Evolutionary conservation across 2,329 filamentous ascomycete species (phyloP).

Genomic region (Nothomitra cinnamomea): DNA sequence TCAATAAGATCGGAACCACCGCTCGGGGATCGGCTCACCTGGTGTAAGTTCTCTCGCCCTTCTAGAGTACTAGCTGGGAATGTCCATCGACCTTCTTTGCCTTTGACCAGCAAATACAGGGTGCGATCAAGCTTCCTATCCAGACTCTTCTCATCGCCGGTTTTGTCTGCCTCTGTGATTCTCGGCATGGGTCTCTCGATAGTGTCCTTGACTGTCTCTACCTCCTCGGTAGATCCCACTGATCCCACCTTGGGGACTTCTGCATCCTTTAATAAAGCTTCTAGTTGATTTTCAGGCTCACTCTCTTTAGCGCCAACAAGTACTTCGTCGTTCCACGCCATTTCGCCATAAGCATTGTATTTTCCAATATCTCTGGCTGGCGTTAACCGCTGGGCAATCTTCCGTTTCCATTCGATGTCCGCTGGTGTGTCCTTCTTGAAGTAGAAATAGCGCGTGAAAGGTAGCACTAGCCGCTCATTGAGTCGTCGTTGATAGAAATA

Average conservation of each 20-base stretch:
- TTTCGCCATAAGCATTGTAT: constrained; percentile 57
- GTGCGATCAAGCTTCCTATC: constrained; percentile 66
- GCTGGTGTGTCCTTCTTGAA: constrained; percentile 78
- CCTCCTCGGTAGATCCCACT: constrained; percentile 28
- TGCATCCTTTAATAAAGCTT: constrained; percentile 58
- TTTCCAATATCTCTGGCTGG: constrained; percentile 70
- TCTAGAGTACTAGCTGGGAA: constrained; percentile 61
- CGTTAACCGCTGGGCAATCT: constrained; percentile 58
- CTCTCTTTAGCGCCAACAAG: constrained; percentile 54
- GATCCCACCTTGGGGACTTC: constrained; percentile 46
- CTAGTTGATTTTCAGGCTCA: constrained; percentile 44
- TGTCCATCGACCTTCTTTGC: constrained; percentile 53
- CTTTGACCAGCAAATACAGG: constrained; percentile 73
- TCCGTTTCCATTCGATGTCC: constrained; percentile 79
- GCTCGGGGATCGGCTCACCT: constrained; percentile 40
- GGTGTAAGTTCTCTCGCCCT: constrained; percentile 59
- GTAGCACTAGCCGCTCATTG: constrained; percentile 76
- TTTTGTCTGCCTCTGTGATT: constrained; percentile 60
- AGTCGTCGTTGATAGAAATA: constrained; percentile 96
- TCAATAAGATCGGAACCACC: not conserved
- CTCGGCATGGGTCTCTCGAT: constrained; percentile 56
- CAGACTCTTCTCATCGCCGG: constrained; percentile 58
- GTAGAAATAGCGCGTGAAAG: constrained; percentile 85
- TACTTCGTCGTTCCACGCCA: constrained; percentile 85
- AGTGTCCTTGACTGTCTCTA: constrained; percentile 35